Evolutionary conservation across 2,329 filamentous ascomycete genomes (phyloP), one percentile per base, ranked within the genome.

Genomic region (Alternaria dauci): DNA sequence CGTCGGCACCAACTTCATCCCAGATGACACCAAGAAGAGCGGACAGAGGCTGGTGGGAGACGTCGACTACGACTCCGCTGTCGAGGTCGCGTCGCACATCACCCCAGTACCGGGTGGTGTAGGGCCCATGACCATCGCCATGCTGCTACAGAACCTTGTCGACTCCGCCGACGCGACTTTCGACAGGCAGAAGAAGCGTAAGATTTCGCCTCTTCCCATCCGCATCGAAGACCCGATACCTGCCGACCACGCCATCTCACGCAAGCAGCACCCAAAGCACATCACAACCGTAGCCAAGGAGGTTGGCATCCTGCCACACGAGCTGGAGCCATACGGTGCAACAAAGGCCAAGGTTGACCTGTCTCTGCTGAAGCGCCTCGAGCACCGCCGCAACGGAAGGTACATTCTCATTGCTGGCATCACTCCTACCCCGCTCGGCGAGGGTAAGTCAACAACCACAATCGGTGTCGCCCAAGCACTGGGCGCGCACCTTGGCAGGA

Each of bases 361-460:
- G 5, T 85, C 86, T 61, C 82, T 97, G 52, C 83, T 98, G 58
- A 89, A 94, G 78, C 89, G 95, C 63, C 86, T 99, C 7, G 87
- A 90, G 57, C 94, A 99, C 79, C 92, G 95, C 67, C 88, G 87
- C 65, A 90, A 99, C 76, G 95, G 95, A 56, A 90, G 91, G 63
- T 99, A 98, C 77, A 87, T 99, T 67, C 87, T 98, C 36, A 91
- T 99, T 20, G 94, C 93, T 56, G 95, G 95, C 66, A 98, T 99
- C 68, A 99, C 95, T 0, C 95, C 95, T 1, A 99, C 95, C 8
- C 95, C 95, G 25, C 87, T 99, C 7, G 95, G 95, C 16, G 95
- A 99, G 83, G 95, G 95, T 71, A 99, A 99, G 82, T 98, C 95
- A 11, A 99, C 95, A 2, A 99, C 95, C 1, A 99, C 95, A 8